phyloP scores from a whole-genome alignment of 805 yeast species.

The Yarrowia bubula region DNA sequence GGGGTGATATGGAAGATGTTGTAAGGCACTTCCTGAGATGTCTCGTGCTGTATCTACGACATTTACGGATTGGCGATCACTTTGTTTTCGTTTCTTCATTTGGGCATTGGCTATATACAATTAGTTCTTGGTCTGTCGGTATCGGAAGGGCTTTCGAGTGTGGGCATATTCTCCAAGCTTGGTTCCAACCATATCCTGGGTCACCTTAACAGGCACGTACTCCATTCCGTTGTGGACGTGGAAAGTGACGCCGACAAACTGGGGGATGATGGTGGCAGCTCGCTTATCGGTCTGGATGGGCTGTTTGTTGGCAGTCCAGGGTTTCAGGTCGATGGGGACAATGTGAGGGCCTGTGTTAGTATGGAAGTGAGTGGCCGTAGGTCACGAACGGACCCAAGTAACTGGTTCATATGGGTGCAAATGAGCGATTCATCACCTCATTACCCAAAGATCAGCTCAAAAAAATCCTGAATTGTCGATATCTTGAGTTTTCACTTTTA shows the following conservation, averaged over 20 bases:
- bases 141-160: constrained; percentile 83
- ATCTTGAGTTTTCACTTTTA: too few species aligned
- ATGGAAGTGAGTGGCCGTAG: too few species aligned
- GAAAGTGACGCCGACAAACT: constrained; percentile 89
- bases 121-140: constrained; percentile 37
- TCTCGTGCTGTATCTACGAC: too few species aligned
- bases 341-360: constrained; percentile 68
- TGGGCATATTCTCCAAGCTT: constrained; percentile 95
- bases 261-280: constrained; percentile 90
- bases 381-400: too few species aligned
- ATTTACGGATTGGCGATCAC: too few species aligned
- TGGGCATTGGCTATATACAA: constrained; percentile 27
- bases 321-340: constrained; percentile 89
- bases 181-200: constrained; percentile 95
- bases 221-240: constrained; percentile 96
- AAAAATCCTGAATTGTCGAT: too few species aligned
- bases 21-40: too few species aligned
- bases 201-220: constrained; percentile 79
- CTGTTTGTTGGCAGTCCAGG: constrained; percentile 73
- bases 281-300: constrained; percentile 97
- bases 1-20: too few species aligned
- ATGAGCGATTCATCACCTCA: too few species aligned
- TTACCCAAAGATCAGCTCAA: too few species aligned
- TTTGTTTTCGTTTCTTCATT: too few species aligned
- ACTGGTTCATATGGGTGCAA: too few species aligned